Evolutionary conservation across 1,284 basidiomycete genomes (phyloP), one percentile per base, ranked within the genome.

Genomic region (Ceratorhiza oryzae-sativae): DNA sequence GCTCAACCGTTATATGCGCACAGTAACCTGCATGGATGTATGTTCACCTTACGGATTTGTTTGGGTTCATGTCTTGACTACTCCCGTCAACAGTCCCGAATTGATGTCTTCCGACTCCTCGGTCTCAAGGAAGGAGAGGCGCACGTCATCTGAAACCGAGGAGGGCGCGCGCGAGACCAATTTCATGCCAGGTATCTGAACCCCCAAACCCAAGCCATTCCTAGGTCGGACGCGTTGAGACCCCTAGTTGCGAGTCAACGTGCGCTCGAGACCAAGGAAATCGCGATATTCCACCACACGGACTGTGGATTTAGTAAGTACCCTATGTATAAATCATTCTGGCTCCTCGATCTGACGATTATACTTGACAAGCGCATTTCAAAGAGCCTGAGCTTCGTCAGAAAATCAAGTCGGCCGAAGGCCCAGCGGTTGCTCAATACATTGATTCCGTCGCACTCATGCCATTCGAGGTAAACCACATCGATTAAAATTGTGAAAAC

Each of bases 91-190:
- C 68, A 59, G 20, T 46, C 45, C 34, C 41, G 71, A 46, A 65
- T 30, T 76, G 89, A 87, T 76, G 86, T 87, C 25, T 85, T 85
- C 48, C 81, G 84, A 9, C 84, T 87, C 70, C 83, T 90, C 32
- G 88, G 87, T 9, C 81, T 90, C 63, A 80, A 86, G 36, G 84
- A 88, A 72, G 89, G 89, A 59, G 88, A 90, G 63, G 86, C 88
- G 5, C 88, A 90, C 79, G 82, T 90, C 67, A 89, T 90, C 72
- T 84, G 88, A 25, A 90, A 90, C 77, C 88, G 88, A 23, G 88
- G 88, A 45, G 88, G 88, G 49, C 78, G 81, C 72, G 87, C 85
- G 87, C 88, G 78, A 48, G 86, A 13, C 30, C 46, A 30, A 32
- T 27, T 32, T 20, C 18, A 9, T 18, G 12, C 12, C n/a, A 3